phyloP scores from a whole-genome alignment of 2,329 filamentous ascomycete species.

The Aulographum hederae region DNA sequence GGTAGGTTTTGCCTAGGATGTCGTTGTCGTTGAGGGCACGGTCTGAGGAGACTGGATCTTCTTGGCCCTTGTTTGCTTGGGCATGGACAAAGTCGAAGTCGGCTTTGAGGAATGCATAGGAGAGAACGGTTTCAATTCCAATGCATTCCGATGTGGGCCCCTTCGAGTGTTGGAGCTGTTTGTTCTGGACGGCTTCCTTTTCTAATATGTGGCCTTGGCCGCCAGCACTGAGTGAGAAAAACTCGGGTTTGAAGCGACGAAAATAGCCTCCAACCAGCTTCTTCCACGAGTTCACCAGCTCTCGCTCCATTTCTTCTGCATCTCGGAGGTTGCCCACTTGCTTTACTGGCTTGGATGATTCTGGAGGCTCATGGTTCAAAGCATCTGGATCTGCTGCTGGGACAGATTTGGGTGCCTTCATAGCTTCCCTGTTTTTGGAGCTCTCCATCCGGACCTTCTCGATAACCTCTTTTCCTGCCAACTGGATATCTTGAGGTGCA shows the following conservation, averaged over 20 bases:
- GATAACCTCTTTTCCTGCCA: slow-evolving; percentile 17
- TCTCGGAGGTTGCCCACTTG: slow-evolving; percentile 31
- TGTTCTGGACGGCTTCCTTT: slow-evolving; percentile 12
- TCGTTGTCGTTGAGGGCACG: slow-evolving; percentile 70
- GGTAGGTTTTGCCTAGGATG: slow-evolving; percentile 49
- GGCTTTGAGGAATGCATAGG: slow-evolving; percentile 83
- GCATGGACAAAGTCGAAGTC: slow-evolving; percentile 89
- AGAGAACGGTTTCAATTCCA: slow-evolving; percentile 59
- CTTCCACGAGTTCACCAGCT: slow-evolving; percentile 61
- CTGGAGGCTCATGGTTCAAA: slow-evolving; percentile 1
- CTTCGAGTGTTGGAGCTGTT: slow-evolving; percentile 10
- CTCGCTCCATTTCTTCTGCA: slow-evolving; percentile 49
- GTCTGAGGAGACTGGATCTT: slow-evolving; percentile 52
- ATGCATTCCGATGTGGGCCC: slow-evolving; percentile 22
- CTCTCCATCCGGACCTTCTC: slow-evolving; percentile 31
- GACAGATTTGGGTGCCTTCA: slow-evolving; percentile 13
- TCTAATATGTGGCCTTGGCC: slow-evolving; percentile 16
- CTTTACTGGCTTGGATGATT: slow-evolving; percentile 12
- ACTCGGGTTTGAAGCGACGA: slow-evolving; percentile 65
- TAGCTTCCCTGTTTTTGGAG: slow-evolving; percentile 9
- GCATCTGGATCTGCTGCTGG: slow-evolving; percentile 5
- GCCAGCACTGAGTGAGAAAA: slow-evolving; percentile 40
- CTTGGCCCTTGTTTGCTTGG: slow-evolving; percentile 64
- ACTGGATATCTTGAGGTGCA: slow-evolving; percentile 10
- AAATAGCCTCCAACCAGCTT: slow-evolving; percentile 87